phyloP scores from a whole-genome alignment of 768 basidiomycete species.

The Panaeolus cyanescens region DNA sequence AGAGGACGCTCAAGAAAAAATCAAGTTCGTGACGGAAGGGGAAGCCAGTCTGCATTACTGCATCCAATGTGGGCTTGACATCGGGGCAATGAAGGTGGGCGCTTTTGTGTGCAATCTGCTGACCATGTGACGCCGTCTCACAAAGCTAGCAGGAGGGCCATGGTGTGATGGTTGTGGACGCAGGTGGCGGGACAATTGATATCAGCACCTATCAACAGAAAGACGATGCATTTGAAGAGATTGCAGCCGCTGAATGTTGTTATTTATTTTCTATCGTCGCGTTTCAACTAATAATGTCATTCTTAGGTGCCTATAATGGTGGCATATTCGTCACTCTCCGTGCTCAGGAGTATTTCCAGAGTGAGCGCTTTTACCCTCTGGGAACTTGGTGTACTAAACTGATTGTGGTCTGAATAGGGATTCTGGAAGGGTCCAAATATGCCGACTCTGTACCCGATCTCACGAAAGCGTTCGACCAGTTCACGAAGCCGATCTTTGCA shows the following conservation, averaged over 20 bases:
- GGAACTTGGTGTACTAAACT: not conserved
- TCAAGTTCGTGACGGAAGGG: constrained; percentile 63
- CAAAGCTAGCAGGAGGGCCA: not conserved
- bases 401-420: constrained; percentile 21
- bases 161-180: constrained; percentile 47
- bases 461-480: constrained; percentile 39
- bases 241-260: constrained; percentile 18
- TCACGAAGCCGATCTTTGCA: constrained; percentile 41
- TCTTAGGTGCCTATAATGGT: not conserved
- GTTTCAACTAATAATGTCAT: not conserved
- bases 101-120: not conserved
- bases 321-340: not conserved
- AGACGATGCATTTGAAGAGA: constrained; percentile 35
- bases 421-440: constrained; percentile 37
- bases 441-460: constrained; percentile 39
- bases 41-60: constrained; percentile 65
- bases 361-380: not conserved
- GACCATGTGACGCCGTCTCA: not conserved
- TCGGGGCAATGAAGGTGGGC: constrained; percentile 32
- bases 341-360: not conserved
- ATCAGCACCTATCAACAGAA: constrained; percentile 48
- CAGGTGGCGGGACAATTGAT: constrained; percentile 57
- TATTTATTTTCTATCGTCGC: not conserved
- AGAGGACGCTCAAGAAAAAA: constrained; percentile 34
- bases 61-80: constrained; percentile 39